These are phyloP conservation scores for Physcomitrium patens DNA, from an alignment of 225 moss, liverwort and hornwort genomes.

Conservation along the genomic window DNA sequence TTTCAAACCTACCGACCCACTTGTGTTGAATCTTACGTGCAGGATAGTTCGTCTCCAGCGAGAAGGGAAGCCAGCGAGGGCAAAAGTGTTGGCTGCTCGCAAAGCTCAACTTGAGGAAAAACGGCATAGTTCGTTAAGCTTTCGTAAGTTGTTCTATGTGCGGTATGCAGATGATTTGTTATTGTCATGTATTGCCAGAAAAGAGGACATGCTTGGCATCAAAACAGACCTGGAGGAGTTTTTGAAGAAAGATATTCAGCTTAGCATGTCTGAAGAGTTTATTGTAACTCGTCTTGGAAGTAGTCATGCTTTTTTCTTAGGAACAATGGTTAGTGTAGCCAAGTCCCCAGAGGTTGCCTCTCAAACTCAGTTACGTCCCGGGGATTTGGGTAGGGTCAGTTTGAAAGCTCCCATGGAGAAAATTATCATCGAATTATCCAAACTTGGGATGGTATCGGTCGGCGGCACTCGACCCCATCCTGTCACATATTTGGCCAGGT, in stretches of 20 bases:
- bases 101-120: slow-evolving; percentile 37
- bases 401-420: slow-evolving; percentile 58
- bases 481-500: slow-evolving; percentile 56
- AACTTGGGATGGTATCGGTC: slow-evolving; percentile 56
- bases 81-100: slow-evolving; percentile 34
- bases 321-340: slow-evolving; percentile 39
- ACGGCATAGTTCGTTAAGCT: slow-evolving; percentile 13
- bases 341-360: background rate
- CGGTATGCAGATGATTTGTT: slow-evolving; percentile 51
- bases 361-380: background rate
- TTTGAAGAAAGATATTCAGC: slow-evolving; percentile 32
- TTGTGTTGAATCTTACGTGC: slow-evolving; percentile 30
- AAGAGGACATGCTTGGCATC: slow-evolving; percentile 39
- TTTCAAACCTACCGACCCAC: slow-evolving; percentile 9
- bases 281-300: slow-evolving; percentile 24
- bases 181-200: slow-evolving; percentile 39
- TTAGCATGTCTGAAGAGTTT: slow-evolving; percentile 28
- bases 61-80: slow-evolving; percentile 45
- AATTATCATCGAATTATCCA: slow-evolving; percentile 44
- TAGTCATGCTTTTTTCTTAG: slow-evolving; percentile 53
- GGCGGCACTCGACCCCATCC: slow-evolving; percentile 54
- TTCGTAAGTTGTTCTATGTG: slow-evolving; percentile 51
- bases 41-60: slow-evolving; percentile 37
- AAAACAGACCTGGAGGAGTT: slow-evolving; percentile 39
- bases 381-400: slow-evolving; percentile 41